Base-by-base conservation (phyloP, 768 basidiomycete genomes). In the Kwoniella shandongensis region DNA sequence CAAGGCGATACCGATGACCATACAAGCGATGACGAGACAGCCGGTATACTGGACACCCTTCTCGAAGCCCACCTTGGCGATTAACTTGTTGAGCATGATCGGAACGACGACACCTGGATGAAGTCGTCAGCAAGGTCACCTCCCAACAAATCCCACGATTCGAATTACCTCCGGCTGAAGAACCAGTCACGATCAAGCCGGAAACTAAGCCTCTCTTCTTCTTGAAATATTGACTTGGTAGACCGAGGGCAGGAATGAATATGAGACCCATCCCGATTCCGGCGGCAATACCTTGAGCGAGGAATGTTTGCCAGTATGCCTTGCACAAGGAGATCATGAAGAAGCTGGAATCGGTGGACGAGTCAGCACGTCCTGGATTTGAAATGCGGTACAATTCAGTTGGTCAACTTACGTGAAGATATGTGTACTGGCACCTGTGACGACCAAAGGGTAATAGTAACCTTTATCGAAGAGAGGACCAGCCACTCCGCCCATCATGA, bases 211-310 rank as follows among this genome's bases (percentile, higher is more conserved):
- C 75, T 7, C 81, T 73, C 22, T 71, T 72, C 22, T 69, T 70
- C 20, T 70, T 52, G 49, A 82, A 83, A 65, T 82, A 79, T 49
- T 81, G 80, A 15, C 79, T 78, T 17, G 79, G 59, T 12, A 81
- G 74, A 6, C 78, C 78, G 5, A 82, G 63, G 5, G 78, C 71
- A 2, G 85, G 85, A 26, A 82, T 76, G 54, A 81, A 83, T 36
- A 80, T 77, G 47, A 81, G 60, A 4, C 83, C 84, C 44, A 80
- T 76, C 4, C 81, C 82, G 18, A 84, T 77, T 8, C 84, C 67
- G 3, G 40, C 36, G 7, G 51, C 53, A 2, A 66, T 36, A 17
- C 63, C 67, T 58, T 69, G 67, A 41, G 60, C 45, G 32, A 69
- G 54, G 41, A 69, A 59, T 8, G 54, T 51, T 32, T 63, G 55